A percentile compares a stretch with the other conserved stretches of the same genome.
Conservation (phyloP, 345 rosid genomes). For the Geranium rotundifolium region DNA sequence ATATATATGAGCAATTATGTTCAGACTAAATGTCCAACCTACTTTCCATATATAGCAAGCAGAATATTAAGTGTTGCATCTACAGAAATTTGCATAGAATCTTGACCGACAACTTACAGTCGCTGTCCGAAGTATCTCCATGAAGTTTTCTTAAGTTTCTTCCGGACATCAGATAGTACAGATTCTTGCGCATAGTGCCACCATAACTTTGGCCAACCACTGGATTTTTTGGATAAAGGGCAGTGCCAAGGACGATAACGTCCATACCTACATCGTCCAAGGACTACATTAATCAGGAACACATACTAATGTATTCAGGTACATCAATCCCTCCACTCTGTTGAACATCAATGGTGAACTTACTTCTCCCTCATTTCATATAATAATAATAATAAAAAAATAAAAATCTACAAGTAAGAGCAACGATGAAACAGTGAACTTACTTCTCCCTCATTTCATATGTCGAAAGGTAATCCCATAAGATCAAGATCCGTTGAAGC, state of each 20-base stretch:
- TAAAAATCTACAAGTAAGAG: constrained; percentile 6
- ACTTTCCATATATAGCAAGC: not conserved
- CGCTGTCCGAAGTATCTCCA: constrained; percentile 77
- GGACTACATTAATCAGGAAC: constrained; percentile 1
- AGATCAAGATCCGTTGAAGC: constrained; percentile 53
- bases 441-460: constrained; percentile 73
- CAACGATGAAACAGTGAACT: constrained; percentile 16
- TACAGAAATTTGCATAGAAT: not conserved
- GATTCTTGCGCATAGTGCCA: constrained; percentile 87
- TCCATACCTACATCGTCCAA: constrained; percentile 55
- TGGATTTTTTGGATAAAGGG: constrained; percentile 42
- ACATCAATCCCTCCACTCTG: not conserved
- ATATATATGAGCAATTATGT: too few relatives aligned
- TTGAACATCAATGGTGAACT: not conserved
- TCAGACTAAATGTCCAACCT: too few relatives aligned
- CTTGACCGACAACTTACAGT: constrained; percentile 36
- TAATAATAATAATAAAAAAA: not conserved
- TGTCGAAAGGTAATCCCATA: constrained; percentile 59
- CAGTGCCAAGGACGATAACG: constrained; percentile 69
- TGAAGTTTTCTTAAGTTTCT: constrained; percentile 64
- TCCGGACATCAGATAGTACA: constrained; percentile 56
- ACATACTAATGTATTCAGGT: not conserved
- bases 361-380: not conserved
- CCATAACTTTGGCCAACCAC: constrained; percentile 75
- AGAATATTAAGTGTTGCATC: not conserved